These are phyloP conservation scores for Boletus speciosus DNA, from an alignment of 768 basidiomycete genomes.

Conservation along the genomic window DNA sequence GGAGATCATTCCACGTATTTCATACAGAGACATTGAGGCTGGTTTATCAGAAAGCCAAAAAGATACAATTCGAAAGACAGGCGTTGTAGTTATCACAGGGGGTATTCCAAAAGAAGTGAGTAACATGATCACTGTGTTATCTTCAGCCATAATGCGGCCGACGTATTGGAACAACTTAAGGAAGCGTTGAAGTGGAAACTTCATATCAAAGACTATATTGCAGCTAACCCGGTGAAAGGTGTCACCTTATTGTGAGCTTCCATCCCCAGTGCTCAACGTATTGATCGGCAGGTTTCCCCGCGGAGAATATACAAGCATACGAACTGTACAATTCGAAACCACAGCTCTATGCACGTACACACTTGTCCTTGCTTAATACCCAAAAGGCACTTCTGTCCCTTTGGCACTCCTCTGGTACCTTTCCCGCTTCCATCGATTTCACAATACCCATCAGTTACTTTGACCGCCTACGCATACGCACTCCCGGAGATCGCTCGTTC, in stretches of 20 bases:
- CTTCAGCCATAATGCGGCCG: not conserved
- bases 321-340: constrained; percentile 68
- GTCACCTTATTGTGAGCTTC: not conserved
- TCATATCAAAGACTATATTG: constrained; percentile 51
- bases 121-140: constrained; percentile 3
- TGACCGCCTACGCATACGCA: constrained; percentile 70
- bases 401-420: constrained; percentile 46
- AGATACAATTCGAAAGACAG: constrained; percentile 45
- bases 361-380: constrained; percentile 53
- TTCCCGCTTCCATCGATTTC: constrained; percentile 43
- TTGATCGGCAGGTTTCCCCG: constrained; percentile 53
- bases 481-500: constrained; percentile 67
- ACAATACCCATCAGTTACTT: constrained; percentile 68
- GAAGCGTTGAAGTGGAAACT: constrained; percentile 61
- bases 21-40: constrained; percentile 40
- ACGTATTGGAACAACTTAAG: constrained; percentile 25
- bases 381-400: constrained; percentile 57
- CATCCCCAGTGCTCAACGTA: not conserved
- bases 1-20: constrained; percentile 52
- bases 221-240: constrained; percentile 54
- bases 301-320: constrained; percentile 65
- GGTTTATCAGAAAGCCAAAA: constrained; percentile 48
- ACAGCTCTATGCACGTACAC: constrained; percentile 67
- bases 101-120: constrained; percentile 52
- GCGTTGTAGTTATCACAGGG: constrained; percentile 54